phyloP scores from a whole-genome alignment of 768 basidiomycete species.

The Tulasnella sp. region DNA sequence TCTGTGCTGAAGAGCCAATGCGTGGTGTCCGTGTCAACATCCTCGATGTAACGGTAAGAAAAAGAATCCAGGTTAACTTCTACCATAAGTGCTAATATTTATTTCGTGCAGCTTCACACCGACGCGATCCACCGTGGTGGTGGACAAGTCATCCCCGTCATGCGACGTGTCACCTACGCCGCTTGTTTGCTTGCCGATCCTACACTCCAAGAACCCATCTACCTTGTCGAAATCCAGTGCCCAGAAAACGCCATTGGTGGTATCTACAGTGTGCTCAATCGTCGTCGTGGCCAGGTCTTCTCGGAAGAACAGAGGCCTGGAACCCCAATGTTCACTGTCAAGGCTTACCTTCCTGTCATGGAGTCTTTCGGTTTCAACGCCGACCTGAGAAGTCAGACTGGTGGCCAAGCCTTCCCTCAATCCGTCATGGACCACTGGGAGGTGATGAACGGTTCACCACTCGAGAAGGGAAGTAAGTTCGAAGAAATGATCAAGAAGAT shows the following conservation, averaged over 20 bases:
- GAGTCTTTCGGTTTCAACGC: constrained; percentile 98
- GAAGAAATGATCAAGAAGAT: constrained; percentile 79
- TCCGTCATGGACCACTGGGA: constrained; percentile 92
- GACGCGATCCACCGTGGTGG: constrained; percentile 99
- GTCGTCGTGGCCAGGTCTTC: constrained; percentile 97
- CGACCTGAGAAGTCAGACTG: constrained; percentile 85
- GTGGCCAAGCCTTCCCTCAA: constrained; percentile 98
- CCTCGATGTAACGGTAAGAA: constrained; percentile 76
- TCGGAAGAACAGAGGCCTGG: constrained; percentile 94
- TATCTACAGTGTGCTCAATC: constrained; percentile 91
- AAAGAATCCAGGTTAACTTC: background rate
- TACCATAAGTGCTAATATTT: constrained; percentile 1
- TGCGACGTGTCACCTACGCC: constrained; percentile 94
- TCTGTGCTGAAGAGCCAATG: constrained; percentile 96
- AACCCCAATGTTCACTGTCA: constrained; percentile 99
- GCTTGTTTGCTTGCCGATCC: constrained; percentile 90
- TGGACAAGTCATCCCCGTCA: constrained; percentile 96
- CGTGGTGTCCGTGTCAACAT: constrained; percentile 96
- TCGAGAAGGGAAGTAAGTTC: constrained; percentile 89
- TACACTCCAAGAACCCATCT: constrained; percentile 92
- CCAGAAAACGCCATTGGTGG: constrained; percentile 97
- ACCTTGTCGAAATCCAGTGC: constrained; percentile 97
- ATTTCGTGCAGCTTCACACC: constrained; percentile 70
- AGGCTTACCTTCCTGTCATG: constrained; percentile 88
- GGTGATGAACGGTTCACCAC: constrained; percentile 73